Conservation (phyloP, 176 grass and related monocot species). For the Tillandsia fasciculata region DNA sequence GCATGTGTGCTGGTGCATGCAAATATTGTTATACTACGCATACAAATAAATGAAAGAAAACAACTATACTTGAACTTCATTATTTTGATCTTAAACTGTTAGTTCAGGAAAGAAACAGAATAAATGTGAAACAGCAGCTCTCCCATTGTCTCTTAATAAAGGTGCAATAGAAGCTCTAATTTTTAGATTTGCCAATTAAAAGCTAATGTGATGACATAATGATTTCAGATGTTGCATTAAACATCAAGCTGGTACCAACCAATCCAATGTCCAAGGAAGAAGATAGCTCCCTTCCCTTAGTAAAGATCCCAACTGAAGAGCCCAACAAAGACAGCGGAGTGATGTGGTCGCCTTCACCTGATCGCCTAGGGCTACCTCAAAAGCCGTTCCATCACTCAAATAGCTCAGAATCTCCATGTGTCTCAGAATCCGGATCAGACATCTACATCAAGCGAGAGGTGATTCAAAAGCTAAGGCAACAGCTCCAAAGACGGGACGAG, state of each 20-base stretch:
- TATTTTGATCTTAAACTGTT: neutral
- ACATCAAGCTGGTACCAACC: constrained; percentile 16
- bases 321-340: constrained; percentile 25
- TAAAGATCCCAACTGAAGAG: constrained; percentile 15
- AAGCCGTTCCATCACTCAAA: constrained; percentile 32
- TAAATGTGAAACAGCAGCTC: neutral
- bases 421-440: constrained; percentile 49
- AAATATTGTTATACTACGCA: too few species aligned
- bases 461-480: constrained; percentile 39
- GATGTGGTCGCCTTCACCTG: constrained; percentile 37
- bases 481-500: constrained; percentile 45
- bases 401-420: constrained; percentile 31
- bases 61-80: too few species aligned
- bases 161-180: neutral
- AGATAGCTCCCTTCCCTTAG: constrained; percentile 32
- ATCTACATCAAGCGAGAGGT: constrained; percentile 43
- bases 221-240: constrained; percentile 3
- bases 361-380: constrained; percentile 29
- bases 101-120: neutral
- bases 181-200: neutral
- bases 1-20: too few species aligned
- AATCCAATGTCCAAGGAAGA: constrained; percentile 7
- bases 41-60: too few species aligned
- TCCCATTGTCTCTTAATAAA: neutral
- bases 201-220: neutral